phyloP scores from a whole-genome alignment of 139 green algal species.

The Chlorella sp. region DNA sequence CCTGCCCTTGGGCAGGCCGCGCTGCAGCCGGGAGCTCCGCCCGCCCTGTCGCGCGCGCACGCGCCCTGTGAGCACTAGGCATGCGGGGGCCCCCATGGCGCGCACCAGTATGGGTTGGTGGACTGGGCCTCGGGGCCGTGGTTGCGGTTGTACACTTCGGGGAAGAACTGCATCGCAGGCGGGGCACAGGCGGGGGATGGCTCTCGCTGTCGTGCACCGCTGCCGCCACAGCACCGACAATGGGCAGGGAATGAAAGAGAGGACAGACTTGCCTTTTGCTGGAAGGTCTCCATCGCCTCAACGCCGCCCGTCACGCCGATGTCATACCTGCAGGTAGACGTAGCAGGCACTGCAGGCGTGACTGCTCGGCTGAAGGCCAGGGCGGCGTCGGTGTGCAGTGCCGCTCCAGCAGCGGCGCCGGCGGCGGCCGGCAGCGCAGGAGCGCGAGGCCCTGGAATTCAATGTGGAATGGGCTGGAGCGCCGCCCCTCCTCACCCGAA shows the following conservation, averaged over 20 bases:
- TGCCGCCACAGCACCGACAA: not conserved
- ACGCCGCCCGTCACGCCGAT: slow-evolving; percentile 45
- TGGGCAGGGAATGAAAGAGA: not conserved
- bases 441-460: too few species aligned
- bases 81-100: not conserved
- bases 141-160: slow-evolving; percentile 3
- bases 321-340: slow-evolving; percentile 28
- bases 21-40: too few species aligned
- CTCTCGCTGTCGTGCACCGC: not conserved
- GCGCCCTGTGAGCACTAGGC: too few species aligned
- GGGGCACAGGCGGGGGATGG: not conserved
- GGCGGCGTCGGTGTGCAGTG: too few species aligned
- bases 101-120: not conserved
- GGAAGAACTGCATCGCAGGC: slow-evolving; percentile 30
- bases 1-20: too few species aligned
- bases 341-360: too few species aligned
- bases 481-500: too few species aligned
- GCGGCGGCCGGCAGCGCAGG: too few species aligned
- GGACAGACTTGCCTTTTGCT: slow-evolving; percentile 6
- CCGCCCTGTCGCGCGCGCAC: too few species aligned
- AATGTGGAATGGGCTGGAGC: too few species aligned
- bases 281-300: slow-evolving; percentile 35
- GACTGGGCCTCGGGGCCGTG: not conserved
- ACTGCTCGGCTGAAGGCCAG: too few species aligned
- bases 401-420: too few species aligned